Conservation (phyloP, 2,329 filamentous ascomycete genomes). For the Xylariaceae sp. region DNA sequence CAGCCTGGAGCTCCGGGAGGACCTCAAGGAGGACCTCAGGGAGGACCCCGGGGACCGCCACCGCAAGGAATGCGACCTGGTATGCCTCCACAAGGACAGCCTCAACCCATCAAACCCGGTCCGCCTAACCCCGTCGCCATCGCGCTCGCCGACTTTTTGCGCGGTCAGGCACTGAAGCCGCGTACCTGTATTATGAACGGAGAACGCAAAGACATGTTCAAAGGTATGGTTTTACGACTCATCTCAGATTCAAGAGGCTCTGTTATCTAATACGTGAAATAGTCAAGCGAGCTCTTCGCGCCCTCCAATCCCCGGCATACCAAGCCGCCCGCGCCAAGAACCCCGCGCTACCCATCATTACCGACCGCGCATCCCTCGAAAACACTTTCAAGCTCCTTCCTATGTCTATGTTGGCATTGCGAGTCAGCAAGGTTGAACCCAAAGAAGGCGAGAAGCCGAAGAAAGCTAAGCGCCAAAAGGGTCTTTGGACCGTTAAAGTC, state of each 20-base stretch:
- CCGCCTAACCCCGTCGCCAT: slow-evolving; percentile 85
- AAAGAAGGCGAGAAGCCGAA: slow-evolving; percentile 69
- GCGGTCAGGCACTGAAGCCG: slow-evolving; percentile 76
- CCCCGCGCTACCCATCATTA: slow-evolving; percentile 79
- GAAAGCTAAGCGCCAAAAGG: slow-evolving; percentile 85
- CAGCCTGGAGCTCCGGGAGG: slow-evolving; percentile 9
- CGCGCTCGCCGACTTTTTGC: slow-evolving; percentile 83
- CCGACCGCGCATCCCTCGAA: slow-evolving; percentile 80
- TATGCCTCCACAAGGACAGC: slow-evolving; percentile 37
- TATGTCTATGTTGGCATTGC: slow-evolving; percentile 86
- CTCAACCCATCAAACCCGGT: slow-evolving; percentile 66
- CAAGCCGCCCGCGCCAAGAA: slow-evolving; percentile 87
- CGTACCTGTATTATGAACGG: slow-evolving; percentile 91
- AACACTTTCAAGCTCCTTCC: slow-evolving; percentile 94
- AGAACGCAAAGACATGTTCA: slow-evolving; percentile 97
- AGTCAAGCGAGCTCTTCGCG: slow-evolving; percentile 96
- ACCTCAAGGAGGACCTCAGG: slow-evolving; percentile 10
- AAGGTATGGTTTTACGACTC: slow-evolving; percentile 56
- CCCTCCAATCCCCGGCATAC: slow-evolving; percentile 83
- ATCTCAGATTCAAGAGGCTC: not conserved
- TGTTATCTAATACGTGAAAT: slow-evolving; percentile 11
- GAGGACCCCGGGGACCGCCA: slow-evolving; percentile 26
- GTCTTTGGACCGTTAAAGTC: slow-evolving; percentile 91
- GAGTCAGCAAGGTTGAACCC: slow-evolving; percentile 77
- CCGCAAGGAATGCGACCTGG: slow-evolving; percentile 28